Conservation (phyloP, 1,284 basidiomycete genomes). For the Ceratobasidium sp. region DNA sequence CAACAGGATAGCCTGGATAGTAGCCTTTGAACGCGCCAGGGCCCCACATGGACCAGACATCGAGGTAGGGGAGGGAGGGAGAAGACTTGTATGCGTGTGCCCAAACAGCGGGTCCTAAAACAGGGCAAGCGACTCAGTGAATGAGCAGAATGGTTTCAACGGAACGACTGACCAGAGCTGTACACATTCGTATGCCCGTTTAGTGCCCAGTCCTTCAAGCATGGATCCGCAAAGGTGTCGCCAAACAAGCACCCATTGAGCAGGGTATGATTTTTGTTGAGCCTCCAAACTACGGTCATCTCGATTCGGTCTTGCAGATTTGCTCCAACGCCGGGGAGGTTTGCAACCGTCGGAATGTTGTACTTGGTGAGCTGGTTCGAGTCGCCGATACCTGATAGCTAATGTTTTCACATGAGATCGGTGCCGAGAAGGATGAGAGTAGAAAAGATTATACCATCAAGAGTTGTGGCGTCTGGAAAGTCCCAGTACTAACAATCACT, state of each 20-base stretch:
- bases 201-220: constrained; percentile 27
- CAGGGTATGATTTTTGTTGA: constrained; percentile 35
- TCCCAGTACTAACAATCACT: constrained; percentile 33
- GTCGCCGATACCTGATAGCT: constrained; percentile 38
- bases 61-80: constrained; percentile 26
- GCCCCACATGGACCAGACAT: constrained; percentile 43
- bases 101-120: constrained; percentile 28
- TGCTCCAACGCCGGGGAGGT: constrained; percentile 32
- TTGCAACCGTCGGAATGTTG: constrained; percentile 27
- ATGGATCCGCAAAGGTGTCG: constrained; percentile 35
- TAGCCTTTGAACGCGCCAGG: constrained; percentile 42
- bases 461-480: constrained; percentile 38
- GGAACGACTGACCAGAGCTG: constrained; percentile 19
- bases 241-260: constrained; percentile 36
- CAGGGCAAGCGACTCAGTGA: neutral
- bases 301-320: constrained; percentile 41
- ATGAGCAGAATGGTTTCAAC: neutral
- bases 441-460: constrained; percentile 16
- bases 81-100: constrained; percentile 43
- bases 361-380: constrained; percentile 35
- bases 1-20: constrained; percentile 24
- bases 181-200: constrained; percentile 29
- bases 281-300: constrained; percentile 42
- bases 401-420: neutral
- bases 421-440: neutral